Evolutionary conservation across 768 basidiomycete species (phyloP).

Genomic region (Suillus lakei): DNA sequence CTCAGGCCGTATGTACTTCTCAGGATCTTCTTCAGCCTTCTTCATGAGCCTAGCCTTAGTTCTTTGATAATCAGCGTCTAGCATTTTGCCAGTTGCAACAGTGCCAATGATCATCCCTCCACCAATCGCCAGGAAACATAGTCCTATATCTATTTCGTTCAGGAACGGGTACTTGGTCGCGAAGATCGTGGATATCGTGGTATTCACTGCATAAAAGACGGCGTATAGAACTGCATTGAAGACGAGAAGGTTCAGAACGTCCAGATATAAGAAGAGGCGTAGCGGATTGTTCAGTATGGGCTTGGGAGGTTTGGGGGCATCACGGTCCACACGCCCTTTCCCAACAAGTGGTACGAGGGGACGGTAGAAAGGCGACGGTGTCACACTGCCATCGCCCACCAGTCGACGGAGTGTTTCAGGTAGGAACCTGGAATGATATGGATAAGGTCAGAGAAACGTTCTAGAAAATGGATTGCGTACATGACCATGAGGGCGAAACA

Average conservation of each 20-base stretch:
- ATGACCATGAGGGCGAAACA: constrained; percentile 54
- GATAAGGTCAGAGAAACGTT: constrained; percentile 23
- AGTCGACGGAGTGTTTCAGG: constrained; percentile 26
- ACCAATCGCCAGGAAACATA: constrained; percentile 81
- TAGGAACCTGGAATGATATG: constrained; percentile 38
- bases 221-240: constrained; percentile 60
- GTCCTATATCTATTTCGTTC: constrained; percentile 58
- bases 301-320: constrained; percentile 10
- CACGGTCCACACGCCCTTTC: constrained; percentile 20
- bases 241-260: constrained; percentile 43
- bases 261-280: constrained; percentile 41
- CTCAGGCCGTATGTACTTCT: constrained; percentile 21
- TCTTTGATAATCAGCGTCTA: constrained; percentile 69
- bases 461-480: constrained; percentile 34
- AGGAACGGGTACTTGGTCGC: constrained; percentile 52
- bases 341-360: constrained; percentile 33
- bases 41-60: constrained; percentile 30
- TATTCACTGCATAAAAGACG: constrained; percentile 53
- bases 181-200: constrained; percentile 56
- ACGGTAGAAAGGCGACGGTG: constrained; percentile 29
- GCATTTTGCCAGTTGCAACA: constrained; percentile 57
- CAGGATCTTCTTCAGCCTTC: constrained; percentile 23
- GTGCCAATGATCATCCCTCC: constrained; percentile 71
- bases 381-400: constrained; percentile 35
- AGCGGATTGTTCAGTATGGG: constrained; percentile 43